phyloP scores from a whole-genome alignment of 2,329 filamentous ascomycete species.

The Lasiodiplodia hormozganensis region DNA sequence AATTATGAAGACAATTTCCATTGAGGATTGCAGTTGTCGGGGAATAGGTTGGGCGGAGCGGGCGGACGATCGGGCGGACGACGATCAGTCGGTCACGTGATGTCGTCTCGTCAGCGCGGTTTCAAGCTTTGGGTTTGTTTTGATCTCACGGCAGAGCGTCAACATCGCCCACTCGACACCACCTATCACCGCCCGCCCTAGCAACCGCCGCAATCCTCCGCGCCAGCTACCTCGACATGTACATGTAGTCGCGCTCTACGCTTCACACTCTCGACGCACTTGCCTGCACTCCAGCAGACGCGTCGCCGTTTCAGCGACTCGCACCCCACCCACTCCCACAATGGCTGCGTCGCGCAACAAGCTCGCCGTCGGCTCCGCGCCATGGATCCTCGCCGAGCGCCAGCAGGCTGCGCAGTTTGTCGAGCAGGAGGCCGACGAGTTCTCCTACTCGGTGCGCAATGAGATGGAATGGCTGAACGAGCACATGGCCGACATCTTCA shows the following conservation, averaged over 20 bases:
- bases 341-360: slow-evolving; percentile 38
- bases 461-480: slow-evolving; percentile 99
- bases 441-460: slow-evolving; percentile 88
- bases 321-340: not conserved
- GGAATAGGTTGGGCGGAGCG: too few species aligned
- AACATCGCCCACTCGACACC: slow-evolving; percentile 18
- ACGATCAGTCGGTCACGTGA: not conserved
- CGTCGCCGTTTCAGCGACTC: slow-evolving; percentile 15
- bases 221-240: slow-evolving; percentile 7
- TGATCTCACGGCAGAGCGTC: not conserved
- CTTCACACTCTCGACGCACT: not conserved
- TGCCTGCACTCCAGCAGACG: not conserved
- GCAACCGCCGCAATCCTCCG: slow-evolving; percentile 17
- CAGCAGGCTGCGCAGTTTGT: slow-evolving; percentile 77
- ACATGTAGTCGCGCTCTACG: not conserved
- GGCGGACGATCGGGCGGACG: not conserved
- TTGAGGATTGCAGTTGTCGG: too few species aligned
- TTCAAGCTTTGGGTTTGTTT: not conserved
- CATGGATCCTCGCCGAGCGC: slow-evolving; percentile 88
- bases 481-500: slow-evolving; percentile 95
- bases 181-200: slow-evolving; percentile 12
- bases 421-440: slow-evolving; percentile 87
- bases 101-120: not conserved
- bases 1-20: too few species aligned
- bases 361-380: slow-evolving; percentile 74